Base-by-base conservation (phyloP, 495 filamentous ascomycete species). In the Lepraria neglecta region DNA sequence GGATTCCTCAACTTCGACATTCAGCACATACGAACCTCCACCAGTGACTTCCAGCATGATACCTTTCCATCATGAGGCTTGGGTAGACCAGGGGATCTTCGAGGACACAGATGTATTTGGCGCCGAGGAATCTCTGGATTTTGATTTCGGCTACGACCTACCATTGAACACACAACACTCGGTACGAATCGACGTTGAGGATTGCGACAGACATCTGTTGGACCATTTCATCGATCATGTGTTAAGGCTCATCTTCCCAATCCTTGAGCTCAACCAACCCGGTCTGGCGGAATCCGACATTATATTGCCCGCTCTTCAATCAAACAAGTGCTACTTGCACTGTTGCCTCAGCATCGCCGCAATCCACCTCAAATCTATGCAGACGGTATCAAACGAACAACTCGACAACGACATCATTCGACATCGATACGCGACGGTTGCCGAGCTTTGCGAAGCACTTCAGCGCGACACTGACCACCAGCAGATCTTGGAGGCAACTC, bases 271-370 rank as follows among this genome's bases (percentile, higher is more conserved):
- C 19, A 95, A 95, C 70, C 90, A 92, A 70, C 85, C 86, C 56
- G 89, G 91, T 19, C 86, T 83, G 1, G 82, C 87, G 31, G 82
- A 88, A 58, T 84, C 88, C 0, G 84, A 90, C 63, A 83, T 95
- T 40, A 86, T 98, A 67, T 80, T 98, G 3, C 88, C 85, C 2
- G 85, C 92, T 21, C 77, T 98, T 28, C 87, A 91, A 69, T 88
- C 81, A 56, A 98, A 97, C 81, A 91, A 90, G 70, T 88, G 82
- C 63, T 98, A 97, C 73, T 79, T 96, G 19, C 92, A 96, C 76
- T 97, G 92, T 75, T 97, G 94, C 74, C 77, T 98, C 60, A 96
- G 91, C 78, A 92, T 96, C 64, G 81, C 94, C 15, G 92, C 92
- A n/a, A 88, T 95, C 67, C 94, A 98, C 73, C 84, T 87, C 67